Base-by-base conservation (phyloP, 2,329 filamentous ascomycete genomes). In the Remersonia thermophila region DNA sequence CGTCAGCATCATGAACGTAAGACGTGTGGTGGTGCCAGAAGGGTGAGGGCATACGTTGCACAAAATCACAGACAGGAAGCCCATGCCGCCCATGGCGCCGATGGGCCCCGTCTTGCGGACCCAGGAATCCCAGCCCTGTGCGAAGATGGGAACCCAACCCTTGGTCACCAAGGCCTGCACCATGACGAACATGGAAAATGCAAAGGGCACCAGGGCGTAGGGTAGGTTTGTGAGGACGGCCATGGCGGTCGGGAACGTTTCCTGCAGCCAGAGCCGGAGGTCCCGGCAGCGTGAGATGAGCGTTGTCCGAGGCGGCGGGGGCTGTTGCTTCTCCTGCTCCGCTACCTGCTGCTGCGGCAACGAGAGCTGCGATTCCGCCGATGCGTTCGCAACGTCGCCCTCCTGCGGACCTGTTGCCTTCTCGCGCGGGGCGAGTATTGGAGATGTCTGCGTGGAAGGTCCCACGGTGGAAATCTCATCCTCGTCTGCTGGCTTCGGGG, bases 101-200 rank as follows among this genome's bases (percentile, higher is more conserved):
- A 83, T 59, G 0, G 75, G 79, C 0, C 80, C 80, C 0, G 80
- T 84, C 51, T 69, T 78, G 8, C 64, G 57, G 0, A 82, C 77
- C 79, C 79, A 83, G 34, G 79, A 72, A 39, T 81, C 70, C 80
- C 80, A 84, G 1, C 79, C 80, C 34, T 80, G 65, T 0, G 79
- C 80, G 46, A 84, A 84, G 0, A 83, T 76, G 0, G 70, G 67
- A 0, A 84, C 73, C 80, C 80, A 84, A 9, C 80, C 80, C 44
- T 80, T 83, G 0, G 75, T 82, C 0, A 81, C 79, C 1, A 85
- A 57, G 0, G 69, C 78, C 50, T 85, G 79, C 0, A 84, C 80
- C 0, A 85, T 66, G 8, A 84, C 66, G 42, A 84, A 84, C 80
- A 84, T 84, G 42, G 69, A 65, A 38, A 85, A 75, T 0, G 79